Evolutionary conservation across 208 protist genomes (phyloP), one percentile per base, ranked within the genome.

Genomic region (Leishmania aethiopica): DNA sequence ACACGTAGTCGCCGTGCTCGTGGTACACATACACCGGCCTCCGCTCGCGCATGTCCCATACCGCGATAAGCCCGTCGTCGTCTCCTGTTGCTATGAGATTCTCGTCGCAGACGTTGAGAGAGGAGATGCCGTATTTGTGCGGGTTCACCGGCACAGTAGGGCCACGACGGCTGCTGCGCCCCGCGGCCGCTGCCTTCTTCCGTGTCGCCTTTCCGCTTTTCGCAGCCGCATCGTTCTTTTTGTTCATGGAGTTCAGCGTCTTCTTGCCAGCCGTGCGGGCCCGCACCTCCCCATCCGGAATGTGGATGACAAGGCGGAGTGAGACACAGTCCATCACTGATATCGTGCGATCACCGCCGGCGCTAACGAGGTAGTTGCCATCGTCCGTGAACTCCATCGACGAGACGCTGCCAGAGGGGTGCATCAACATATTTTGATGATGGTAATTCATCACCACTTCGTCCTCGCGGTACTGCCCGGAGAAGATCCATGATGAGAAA

Each of bases 361-460:
- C 90, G 49, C 91, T 92, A 6, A 96, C 95, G 22, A 97, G 86
- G 71, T 97, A 95, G 37, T 84, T 80, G 19, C 95, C 95, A 78
- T 96, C 91, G 81, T 96, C 95, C 4, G 95, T 97, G 84, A 97
- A 97, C 89, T 97, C 93, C 86, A 97, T 91, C n/a, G 90, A 77
- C 35, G 93, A 87, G 42, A 96, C 85, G 75, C 86, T 84, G 47
- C 93, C 95, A 0, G 75, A 83, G 6, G 93, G 94, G 79, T 97
- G 94, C 94, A 97, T 96, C 60, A 85, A 91, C 82, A 96, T 90
- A 84, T 95, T 96, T 60, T 91, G 82, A 49, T 93, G 83, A 55
- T 91, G 85, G 67, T 95, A 88, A 75, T 87, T 92, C 70, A 90
- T 80, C 60, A 89, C 82, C 10, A 95, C 87, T 6, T 91, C 89